Evolutionary conservation across 2,329 filamentous ascomycete genomes (phyloP).

Genomic region (Phaeomoniella chlamydospora): DNA sequence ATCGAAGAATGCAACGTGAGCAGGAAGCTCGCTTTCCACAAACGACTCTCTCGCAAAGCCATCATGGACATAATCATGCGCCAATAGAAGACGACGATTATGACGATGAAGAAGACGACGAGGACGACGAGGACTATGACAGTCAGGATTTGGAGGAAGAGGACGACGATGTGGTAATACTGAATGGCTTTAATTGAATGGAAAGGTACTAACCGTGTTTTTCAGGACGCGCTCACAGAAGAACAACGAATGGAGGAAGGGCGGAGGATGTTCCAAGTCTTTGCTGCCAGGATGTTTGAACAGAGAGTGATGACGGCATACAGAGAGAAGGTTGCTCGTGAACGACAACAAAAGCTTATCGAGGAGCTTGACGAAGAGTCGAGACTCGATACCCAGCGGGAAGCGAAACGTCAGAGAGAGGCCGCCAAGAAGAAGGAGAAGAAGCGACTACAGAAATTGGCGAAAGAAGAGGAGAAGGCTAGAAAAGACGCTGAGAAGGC

Average conservation of each 20-base stretch:
- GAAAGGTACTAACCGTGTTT: too few species aligned
- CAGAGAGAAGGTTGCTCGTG: slow-evolving; percentile 86
- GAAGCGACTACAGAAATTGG: slow-evolving; percentile 75
- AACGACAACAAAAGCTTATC: slow-evolving; percentile 79
- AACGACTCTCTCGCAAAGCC: slow-evolving; percentile 44
- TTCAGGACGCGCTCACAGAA: slow-evolving; percentile 87
- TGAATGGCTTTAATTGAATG: slow-evolving; percentile 22
- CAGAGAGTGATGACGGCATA: slow-evolving; percentile 95
- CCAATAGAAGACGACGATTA: slow-evolving; percentile 61
- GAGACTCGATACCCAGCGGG: slow-evolving; percentile 59
- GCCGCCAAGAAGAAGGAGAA: slow-evolving; percentile 94
- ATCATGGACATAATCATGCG: slow-evolving; percentile 62
- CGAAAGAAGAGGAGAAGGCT: slow-evolving; percentile 80
- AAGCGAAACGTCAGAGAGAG: slow-evolving; percentile 86
- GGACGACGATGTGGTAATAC: slow-evolving; percentile 50
- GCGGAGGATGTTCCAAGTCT: slow-evolving; percentile 97
- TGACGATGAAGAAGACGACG: slow-evolving; percentile 62
- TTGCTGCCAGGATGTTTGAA: slow-evolving; percentile 97
- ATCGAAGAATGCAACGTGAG: slow-evolving; percentile 95
- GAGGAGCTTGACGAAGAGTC: slow-evolving; percentile 84
- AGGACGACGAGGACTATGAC: slow-evolving; percentile 55
- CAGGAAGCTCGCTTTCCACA: slow-evolving; percentile 50
- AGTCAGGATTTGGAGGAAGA: slow-evolving; percentile 51
- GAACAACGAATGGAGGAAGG: slow-evolving; percentile 99
- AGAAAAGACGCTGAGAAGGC: slow-evolving; percentile 78